Conservation (phyloP, 73 alveolate species). For the Paramecium biaurelia region DNA sequence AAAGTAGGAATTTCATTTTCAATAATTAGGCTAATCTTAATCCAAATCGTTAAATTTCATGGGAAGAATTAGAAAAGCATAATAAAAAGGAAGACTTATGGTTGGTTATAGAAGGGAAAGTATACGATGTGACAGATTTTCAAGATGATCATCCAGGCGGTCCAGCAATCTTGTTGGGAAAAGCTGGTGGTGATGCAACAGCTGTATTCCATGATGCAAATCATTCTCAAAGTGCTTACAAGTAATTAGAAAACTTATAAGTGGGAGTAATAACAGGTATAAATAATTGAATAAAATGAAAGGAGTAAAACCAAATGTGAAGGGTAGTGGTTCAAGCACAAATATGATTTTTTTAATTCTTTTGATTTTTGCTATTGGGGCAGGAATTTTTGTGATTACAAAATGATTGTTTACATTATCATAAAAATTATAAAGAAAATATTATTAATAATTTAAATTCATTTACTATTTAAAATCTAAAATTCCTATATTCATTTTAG, state of each 20-base stretch:
- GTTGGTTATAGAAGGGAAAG: constrained; percentile 87
- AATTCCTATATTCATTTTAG: not conserved
- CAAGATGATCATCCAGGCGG: constrained; percentile 96
- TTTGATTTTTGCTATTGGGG: not conserved
- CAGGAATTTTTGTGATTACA: not conserved
- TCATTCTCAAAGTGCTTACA: constrained; percentile 53
- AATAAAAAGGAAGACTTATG: constrained; percentile 87
- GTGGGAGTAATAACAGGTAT: constrained; percentile 56
- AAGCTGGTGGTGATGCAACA: constrained; percentile 67
- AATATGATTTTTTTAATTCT: not conserved
- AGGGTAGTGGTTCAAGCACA: not conserved
- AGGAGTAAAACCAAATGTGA: not conserved
- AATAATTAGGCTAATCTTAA: not conserved
- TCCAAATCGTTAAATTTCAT: not conserved
- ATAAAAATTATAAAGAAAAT: not conserved
- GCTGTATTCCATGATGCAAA: constrained; percentile 45
- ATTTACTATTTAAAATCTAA: not conserved
- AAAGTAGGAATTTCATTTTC: not conserved
- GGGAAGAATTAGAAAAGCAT: constrained; percentile 87
- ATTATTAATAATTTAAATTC: not conserved
- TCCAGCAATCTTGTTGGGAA: constrained; percentile 45
- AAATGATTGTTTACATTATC: not conserved
- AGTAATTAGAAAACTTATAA: constrained; percentile 17
- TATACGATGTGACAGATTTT: constrained; percentile 88
- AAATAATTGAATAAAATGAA: not conserved